Percentiles rank a stretch among this genome's conserved stretches.
phyloP scores from a whole-genome alignment of 352 stramenopile species.

The Pythium periplocum region DNA sequence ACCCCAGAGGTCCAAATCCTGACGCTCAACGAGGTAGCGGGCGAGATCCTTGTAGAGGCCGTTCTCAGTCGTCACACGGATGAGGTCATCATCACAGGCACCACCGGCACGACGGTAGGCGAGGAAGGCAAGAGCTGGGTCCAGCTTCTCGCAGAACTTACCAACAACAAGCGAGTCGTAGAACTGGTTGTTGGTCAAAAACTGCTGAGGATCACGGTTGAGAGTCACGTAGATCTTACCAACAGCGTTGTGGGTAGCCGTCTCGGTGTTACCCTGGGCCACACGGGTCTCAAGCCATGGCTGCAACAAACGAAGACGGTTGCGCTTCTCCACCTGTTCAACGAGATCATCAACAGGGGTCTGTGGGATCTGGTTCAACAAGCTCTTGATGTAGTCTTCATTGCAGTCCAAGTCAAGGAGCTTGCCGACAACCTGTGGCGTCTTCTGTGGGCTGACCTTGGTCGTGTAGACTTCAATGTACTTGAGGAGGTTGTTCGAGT shows the following conservation, averaged over 20 bases:
- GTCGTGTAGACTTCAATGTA: slow-evolving; percentile 99
- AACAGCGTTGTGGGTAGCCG: slow-evolving; percentile 99
- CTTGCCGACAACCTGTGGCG: slow-evolving; percentile 98
- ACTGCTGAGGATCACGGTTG: slow-evolving; percentile 99
- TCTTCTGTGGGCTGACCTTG: slow-evolving; percentile 97
- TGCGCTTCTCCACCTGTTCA: slow-evolving; percentile 98
- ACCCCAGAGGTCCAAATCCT: slow-evolving; percentile 98
- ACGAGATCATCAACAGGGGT: slow-evolving; percentile 97
- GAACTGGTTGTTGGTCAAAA: slow-evolving; percentile 99
- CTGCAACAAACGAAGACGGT: slow-evolving; percentile 98
- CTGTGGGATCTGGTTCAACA: slow-evolving; percentile 97
- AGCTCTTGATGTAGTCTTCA: slow-evolving; percentile 99
- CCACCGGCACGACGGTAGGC: slow-evolving; percentile 98
- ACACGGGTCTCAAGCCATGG: slow-evolving; percentile 99
- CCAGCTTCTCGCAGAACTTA: slow-evolving; percentile 99
- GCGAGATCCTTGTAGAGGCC: slow-evolving; percentile 99
- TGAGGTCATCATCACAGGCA: slow-evolving; percentile 99
- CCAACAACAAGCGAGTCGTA: slow-evolving; percentile 99
- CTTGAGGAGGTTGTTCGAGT: slow-evolving; percentile 99
- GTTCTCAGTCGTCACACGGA: slow-evolving; percentile 98
- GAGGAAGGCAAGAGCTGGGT: slow-evolving; percentile 98
- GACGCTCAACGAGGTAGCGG: slow-evolving; percentile 98
- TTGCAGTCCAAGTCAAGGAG: slow-evolving; percentile 97
- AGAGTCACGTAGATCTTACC: slow-evolving; percentile 99
- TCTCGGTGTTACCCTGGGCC: slow-evolving; percentile 98